Conservation (phyloP, 1,284 basidiomycete genomes). For the Cystobasidium sp. region DNA sequence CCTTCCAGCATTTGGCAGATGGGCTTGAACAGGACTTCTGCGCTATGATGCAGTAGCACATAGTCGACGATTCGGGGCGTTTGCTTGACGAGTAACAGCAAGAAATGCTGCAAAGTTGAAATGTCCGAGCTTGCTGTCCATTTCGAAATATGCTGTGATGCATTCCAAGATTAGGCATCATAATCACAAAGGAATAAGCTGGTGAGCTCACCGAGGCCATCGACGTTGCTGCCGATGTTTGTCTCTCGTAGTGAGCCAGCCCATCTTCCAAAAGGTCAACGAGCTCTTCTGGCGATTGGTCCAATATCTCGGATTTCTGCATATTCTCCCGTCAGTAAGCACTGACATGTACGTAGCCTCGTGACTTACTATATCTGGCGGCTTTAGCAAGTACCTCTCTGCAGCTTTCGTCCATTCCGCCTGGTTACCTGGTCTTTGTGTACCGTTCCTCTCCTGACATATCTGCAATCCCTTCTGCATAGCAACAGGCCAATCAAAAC, state of each 20-base stretch:
- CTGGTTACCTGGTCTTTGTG: neutral
- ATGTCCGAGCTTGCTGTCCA: slow-evolving; percentile 29
- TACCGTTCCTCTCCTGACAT: neutral
- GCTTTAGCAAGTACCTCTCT: neutral
- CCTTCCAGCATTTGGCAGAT: slow-evolving; percentile 18
- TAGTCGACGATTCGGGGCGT: slow-evolving; percentile 22
- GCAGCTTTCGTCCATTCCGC: neutral
- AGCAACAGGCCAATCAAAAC: neutral
- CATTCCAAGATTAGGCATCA: neutral
- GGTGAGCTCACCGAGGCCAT: slow-evolving; percentile 1
- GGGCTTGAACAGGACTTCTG: neutral
- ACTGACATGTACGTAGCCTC: too few relatives aligned
- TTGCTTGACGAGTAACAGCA: neutral
- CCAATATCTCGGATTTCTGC: too few relatives aligned
- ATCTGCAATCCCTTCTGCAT: neutral
- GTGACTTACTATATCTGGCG: too few relatives aligned
- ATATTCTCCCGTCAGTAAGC: too few relatives aligned
- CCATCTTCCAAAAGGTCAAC: too few relatives aligned
- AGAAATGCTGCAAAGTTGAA: slow-evolving; percentile 14
- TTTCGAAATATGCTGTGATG: neutral
- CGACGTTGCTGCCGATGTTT: neutral
- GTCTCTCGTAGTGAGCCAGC: too few relatives aligned
- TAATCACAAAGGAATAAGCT: neutral
- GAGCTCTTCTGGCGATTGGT: too few relatives aligned
- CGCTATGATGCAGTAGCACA: slow-evolving; percentile 12